phyloP scores from a whole-genome alignment of 495 filamentous ascomycete species.

The Thermochaetoides thermophila region DNA sequence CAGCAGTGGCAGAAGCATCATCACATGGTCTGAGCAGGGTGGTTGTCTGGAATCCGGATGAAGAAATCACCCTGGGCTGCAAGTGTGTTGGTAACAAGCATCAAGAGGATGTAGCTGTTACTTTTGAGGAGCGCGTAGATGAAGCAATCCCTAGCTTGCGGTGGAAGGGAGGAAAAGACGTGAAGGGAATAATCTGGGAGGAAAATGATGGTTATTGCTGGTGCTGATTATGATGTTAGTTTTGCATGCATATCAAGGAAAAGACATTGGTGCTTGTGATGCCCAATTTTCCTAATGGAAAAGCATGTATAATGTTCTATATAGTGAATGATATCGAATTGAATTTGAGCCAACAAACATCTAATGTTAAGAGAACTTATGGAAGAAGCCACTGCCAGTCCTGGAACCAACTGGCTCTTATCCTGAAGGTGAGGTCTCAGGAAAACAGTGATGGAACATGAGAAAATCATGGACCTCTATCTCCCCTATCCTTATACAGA shows the following conservation, averaged over 20 bases:
- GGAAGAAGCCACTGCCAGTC: too few species aligned
- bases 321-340: too few species aligned
- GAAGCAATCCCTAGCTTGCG: constrained; percentile 31
- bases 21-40: constrained; percentile 25
- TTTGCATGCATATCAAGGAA: too few species aligned
- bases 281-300: too few species aligned
- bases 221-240: constrained; percentile 46
- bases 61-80: constrained; percentile 9
- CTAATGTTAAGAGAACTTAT: too few species aligned
- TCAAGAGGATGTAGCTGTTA: constrained; percentile 16
- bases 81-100: constrained; percentile 28
- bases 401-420: too few species aligned
- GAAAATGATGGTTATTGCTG: constrained; percentile 80
- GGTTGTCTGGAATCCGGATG: constrained; percentile 33
- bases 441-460: too few species aligned
- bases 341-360: too few species aligned
- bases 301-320: too few species aligned
- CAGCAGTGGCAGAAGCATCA: constrained; percentile 27
- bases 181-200: constrained; percentile 55
- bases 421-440: too few species aligned
- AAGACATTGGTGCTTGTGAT: too few species aligned
- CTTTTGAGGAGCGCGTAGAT: constrained; percentile 28
- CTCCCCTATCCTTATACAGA: neutral
- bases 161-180: constrained; percentile 27
- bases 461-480: neutral